These are phyloP conservation scores for Aspergillus asperescens DNA, from an alignment of 495 filamentous ascomycete species.

Conservation along the genomic window DNA sequence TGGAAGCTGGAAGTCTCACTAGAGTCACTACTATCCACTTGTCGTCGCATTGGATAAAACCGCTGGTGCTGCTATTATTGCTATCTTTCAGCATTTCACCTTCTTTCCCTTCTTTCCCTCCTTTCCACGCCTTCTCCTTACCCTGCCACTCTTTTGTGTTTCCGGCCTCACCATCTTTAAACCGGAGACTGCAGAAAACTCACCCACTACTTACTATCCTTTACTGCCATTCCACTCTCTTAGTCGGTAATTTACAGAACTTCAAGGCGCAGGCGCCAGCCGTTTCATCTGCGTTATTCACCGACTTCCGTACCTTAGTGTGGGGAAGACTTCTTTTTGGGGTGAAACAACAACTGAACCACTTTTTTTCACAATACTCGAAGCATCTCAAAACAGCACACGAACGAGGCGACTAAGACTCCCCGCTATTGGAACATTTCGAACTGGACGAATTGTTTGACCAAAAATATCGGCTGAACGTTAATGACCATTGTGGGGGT, in stretches of 20 bases:
- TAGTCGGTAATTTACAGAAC: background rate
- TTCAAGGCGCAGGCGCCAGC: background rate
- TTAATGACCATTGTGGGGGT: background rate
- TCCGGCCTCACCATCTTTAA: background rate
- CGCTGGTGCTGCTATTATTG: background rate
- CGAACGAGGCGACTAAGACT: too few relatives aligned
- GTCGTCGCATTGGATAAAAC: background rate
- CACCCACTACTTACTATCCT: background rate
- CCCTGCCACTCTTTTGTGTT: background rate
- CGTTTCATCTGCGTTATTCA: background rate
- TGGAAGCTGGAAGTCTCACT: background rate
- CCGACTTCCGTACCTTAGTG: background rate
- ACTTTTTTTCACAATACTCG: background rate
- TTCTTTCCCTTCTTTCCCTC: background rate
- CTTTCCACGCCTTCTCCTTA: background rate
- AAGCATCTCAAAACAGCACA: background rate
- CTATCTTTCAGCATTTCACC: background rate
- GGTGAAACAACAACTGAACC: conserved; percentile 1
- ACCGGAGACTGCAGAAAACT: background rate
- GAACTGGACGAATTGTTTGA: background rate
- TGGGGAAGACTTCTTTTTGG: conserved; percentile 6
- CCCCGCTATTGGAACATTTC: too few relatives aligned
- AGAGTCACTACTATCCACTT: too few relatives aligned
- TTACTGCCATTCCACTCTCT: background rate
- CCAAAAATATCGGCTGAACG: background rate